Evolutionary conservation across 2,329 filamentous ascomycete species (phyloP).

Genomic region (Rutstroemia sydowiana): DNA sequence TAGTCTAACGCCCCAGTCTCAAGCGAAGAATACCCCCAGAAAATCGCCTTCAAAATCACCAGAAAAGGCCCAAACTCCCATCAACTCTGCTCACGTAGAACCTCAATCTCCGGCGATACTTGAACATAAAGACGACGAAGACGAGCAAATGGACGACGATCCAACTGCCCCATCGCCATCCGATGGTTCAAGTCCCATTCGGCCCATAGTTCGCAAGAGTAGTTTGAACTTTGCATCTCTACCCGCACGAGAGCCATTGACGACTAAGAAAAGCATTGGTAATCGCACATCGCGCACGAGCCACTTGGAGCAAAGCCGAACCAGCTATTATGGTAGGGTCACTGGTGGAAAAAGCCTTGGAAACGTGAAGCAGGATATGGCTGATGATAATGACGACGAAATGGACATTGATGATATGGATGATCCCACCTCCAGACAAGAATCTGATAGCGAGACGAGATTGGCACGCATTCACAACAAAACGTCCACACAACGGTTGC

Average conservation of each 20-base stretch:
- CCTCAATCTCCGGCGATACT: neutral
- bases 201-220: conserved; percentile 78
- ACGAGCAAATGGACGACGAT: conserved; percentile 38
- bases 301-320: conserved; percentile 65
- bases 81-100: conserved; percentile 9
- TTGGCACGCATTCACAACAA: conserved; percentile 58
- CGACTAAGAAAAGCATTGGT: conserved; percentile 75
- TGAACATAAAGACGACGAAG: conserved; percentile 27
- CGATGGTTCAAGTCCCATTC: conserved; percentile 65
- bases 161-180: conserved; percentile 50
- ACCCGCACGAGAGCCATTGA: conserved; percentile 81
- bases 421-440: conserved; percentile 27
- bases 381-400: conserved; percentile 50
- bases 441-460: conserved; percentile 38
- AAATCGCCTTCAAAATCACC: conserved; percentile 13
- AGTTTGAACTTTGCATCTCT: conserved; percentile 91
- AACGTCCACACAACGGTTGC: conserved; percentile 86
- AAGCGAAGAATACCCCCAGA: conserved; percentile 17
- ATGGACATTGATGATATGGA: conserved; percentile 42
- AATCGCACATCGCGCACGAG: conserved; percentile 67
- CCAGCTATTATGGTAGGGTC: conserved; percentile 65
- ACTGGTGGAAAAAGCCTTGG: conserved; percentile 69
- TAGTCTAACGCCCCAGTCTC: conserved; percentile 13
- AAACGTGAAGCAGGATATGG: conserved; percentile 35
- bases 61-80: conserved; percentile 1